Evolutionary conservation across 352 stramenopile genomes (phyloP).

Genomic region (Phytopythium mirpurense): DNA sequence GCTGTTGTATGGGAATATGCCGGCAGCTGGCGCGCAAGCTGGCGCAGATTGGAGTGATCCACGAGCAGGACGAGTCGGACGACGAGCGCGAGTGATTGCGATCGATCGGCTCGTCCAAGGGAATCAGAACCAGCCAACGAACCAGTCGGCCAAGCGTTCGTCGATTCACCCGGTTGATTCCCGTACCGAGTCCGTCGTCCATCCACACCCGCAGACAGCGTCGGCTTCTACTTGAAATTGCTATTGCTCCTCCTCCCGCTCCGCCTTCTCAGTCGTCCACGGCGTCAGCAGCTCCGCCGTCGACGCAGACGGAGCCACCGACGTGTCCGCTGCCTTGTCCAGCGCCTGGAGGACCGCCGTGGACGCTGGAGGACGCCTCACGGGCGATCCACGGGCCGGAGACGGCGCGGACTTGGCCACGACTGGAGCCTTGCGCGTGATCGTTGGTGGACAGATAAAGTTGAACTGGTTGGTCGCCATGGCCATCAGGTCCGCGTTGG

Average conservation of each 20-base stretch:
- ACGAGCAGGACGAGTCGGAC: slow-evolving; percentile 33
- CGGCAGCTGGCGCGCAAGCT: slow-evolving; percentile 58
- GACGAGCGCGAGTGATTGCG: slow-evolving; percentile 19
- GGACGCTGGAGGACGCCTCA: no score
- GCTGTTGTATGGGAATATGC: no score
- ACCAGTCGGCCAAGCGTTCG: no score
- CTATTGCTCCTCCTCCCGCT: not conserved
- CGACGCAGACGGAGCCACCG: not conserved
- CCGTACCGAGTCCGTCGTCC: no score
- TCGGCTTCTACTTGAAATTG: no score
- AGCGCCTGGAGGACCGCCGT: no score
- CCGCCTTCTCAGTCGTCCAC: not conserved
- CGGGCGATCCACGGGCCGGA: not conserved
- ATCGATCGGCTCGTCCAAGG: no score
- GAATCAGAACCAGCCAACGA: no score
- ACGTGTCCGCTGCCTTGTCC: not conserved
- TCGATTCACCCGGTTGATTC: no score
- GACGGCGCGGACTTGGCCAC: not conserved
- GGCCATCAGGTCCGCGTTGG: slow-evolving; percentile 22
- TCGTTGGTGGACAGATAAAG: slow-evolving; percentile 15
- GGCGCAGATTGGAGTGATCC: slow-evolving; percentile 52
- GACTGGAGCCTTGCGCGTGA: not conserved
- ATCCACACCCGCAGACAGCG: no score
- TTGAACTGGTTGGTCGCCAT: slow-evolving; percentile 44
- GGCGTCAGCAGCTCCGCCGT: slow-evolving; percentile 6